Conservation (phyloP, 768 basidiomycete genomes). For the Boletus coccyginus region DNA sequence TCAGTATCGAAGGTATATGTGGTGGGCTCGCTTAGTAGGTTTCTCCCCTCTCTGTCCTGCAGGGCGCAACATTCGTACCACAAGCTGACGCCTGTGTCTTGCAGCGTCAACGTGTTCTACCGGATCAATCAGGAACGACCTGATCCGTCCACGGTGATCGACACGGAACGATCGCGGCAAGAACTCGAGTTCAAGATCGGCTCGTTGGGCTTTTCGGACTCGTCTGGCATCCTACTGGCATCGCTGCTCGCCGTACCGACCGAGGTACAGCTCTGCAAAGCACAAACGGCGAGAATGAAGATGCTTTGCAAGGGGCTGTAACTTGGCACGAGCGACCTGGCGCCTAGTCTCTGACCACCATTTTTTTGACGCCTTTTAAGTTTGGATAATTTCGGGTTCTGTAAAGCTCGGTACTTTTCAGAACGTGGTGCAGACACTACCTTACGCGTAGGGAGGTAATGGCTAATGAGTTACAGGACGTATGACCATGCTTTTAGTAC, state of each 20-base stretch:
- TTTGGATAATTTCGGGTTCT: background rate
- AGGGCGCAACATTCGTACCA: background rate
- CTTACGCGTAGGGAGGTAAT: background rate
- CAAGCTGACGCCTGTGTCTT: background rate
- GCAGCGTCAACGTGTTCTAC: conserved; percentile 86
- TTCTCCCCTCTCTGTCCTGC: background rate
- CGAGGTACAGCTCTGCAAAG: conserved; percentile 72
- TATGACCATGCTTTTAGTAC: background rate
- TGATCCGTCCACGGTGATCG: conserved; percentile 42
- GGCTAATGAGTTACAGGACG: background rate
- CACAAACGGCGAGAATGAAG: conserved; percentile 70
- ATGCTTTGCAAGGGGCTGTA: conserved; percentile 64
- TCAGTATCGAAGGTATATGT: conserved; percentile 87
- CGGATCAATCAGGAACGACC: conserved; percentile 73
- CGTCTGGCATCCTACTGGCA: conserved; percentile 58
- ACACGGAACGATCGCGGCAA: conserved; percentile 62
- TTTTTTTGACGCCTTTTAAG: no score
- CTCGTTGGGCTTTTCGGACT: conserved; percentile 84
- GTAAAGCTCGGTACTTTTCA: background rate
- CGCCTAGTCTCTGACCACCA: background rate
- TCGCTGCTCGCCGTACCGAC: conserved; percentile 40
- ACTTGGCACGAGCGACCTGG: background rate
- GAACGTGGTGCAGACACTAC: background rate
- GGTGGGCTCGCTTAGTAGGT: conserved; percentile 90
- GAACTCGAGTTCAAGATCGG: conserved; percentile 90